Conservation (phyloP, 108 stramenopile species). For the Skeletonema menzelii region DNA sequence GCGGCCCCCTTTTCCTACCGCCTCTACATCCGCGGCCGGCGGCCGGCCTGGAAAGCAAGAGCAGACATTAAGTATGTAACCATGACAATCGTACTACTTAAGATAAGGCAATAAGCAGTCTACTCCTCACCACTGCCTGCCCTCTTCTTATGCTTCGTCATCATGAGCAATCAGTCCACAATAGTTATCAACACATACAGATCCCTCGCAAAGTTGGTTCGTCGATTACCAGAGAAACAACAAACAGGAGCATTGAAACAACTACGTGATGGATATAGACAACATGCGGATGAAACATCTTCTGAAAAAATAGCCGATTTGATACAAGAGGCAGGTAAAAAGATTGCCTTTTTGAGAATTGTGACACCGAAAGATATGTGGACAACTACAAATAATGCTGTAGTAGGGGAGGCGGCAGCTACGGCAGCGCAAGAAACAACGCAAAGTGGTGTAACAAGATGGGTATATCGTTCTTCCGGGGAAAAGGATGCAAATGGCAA, state of each 20-base stretch:
- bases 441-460: constrained; percentile 47
- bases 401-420: constrained; percentile 23
- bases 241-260: constrained; percentile 46
- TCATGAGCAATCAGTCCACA: constrained; percentile 12
- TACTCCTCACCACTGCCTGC: not conserved
- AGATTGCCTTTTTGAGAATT: constrained; percentile 70
- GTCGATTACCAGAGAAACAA: constrained; percentile 54
- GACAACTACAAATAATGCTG: not conserved
- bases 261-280: constrained; percentile 60
- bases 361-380: constrained; percentile 61
- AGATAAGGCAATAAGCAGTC: not conserved
- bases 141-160: not conserved
- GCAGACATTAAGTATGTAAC: too few relatives aligned
- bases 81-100: too few relatives aligned
- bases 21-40: too few relatives aligned
- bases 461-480: constrained; percentile 43
- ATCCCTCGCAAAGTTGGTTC: constrained; percentile 52
- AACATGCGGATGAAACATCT: constrained; percentile 30
- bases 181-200: constrained; percentile 55
- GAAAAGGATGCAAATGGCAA: constrained; percentile 43
- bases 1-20: too few relatives aligned
- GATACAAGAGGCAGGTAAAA: constrained; percentile 66
- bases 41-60: too few relatives aligned
- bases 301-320: constrained; percentile 47
- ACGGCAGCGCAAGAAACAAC: constrained; percentile 30